A percentile compares a stretch with the other conserved stretches of the same genome.
phyloP scores from a whole-genome alignment of 352 stramenopile genomes.

The Globisporangium spinosum region DNA sequence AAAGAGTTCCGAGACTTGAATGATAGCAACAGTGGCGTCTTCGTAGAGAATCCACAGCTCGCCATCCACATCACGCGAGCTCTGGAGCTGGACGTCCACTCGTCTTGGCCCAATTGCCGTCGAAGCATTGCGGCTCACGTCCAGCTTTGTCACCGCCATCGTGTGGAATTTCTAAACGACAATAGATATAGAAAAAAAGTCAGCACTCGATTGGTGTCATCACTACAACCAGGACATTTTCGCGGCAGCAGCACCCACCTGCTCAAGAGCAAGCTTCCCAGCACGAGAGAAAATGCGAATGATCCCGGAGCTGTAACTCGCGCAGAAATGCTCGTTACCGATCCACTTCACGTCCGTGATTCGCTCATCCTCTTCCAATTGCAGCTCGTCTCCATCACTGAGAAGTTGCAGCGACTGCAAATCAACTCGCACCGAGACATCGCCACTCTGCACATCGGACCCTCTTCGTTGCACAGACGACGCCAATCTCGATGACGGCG shows the following conservation, averaged over 20 bases:
- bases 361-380: constrained; percentile 39
- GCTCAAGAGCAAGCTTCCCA: constrained; percentile 54
- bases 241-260: constrained; percentile 17
- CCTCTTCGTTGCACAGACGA: constrained; percentile 2
- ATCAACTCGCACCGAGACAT: constrained; percentile 1
- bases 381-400: constrained; percentile 24
- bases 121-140: constrained; percentile 40
- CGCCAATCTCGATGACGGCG: background rate
- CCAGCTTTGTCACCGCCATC: constrained; percentile 38
- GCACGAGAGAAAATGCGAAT: constrained; percentile 55
- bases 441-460: background rate
- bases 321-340: constrained; percentile 43
- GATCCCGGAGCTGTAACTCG: constrained; percentile 53
- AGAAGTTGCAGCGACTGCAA: constrained; percentile 30
- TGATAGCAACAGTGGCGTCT: constrained; percentile 73
- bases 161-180: constrained; percentile 44
- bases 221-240: background rate
- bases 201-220: background rate
- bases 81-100: constrained; percentile 26
- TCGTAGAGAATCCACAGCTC: constrained; percentile 80
- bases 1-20: constrained; percentile 63
- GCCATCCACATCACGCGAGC: constrained; percentile 29
- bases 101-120: constrained; percentile 29
- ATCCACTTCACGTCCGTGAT: constrained; percentile 73
- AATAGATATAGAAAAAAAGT: background rate